phyloP scores from a whole-genome alignment of 805 yeast genomes.

The Saturnispora saitoi region DNA sequence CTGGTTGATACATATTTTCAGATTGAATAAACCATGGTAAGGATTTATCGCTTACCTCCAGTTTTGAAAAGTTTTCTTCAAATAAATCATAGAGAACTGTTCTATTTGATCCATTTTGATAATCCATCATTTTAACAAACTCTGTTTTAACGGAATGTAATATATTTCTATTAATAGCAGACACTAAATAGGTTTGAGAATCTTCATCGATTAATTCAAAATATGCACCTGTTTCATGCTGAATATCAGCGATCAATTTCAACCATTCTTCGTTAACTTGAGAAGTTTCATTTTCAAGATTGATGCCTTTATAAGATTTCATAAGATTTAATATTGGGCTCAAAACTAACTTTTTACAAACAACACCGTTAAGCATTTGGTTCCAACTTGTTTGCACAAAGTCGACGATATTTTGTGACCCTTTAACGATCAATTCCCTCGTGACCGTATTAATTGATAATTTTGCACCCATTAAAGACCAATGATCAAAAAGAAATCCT shows the following conservation, averaged over 20 bases:
- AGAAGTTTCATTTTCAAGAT: neutral
- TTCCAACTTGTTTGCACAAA: conserved; percentile 30
- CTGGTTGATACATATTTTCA: conserved; percentile 18
- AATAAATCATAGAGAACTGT: conserved; percentile 8
- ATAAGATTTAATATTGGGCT: conserved; percentile 19
- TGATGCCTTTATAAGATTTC: conserved; percentile 3
- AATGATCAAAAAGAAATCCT: conserved; percentile 27
- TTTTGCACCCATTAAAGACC: conserved; percentile 30
- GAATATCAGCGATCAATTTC: conserved; percentile 13
- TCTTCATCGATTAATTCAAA: conserved; percentile 22
- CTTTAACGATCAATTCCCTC: conserved; percentile 23
- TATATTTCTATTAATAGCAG: conserved; percentile 22
- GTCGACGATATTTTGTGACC: conserved; percentile 21
- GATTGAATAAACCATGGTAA: conserved; percentile 26
- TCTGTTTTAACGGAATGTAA: conserved; percentile 22
- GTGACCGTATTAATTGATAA: conserved; percentile 22
- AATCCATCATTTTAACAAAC: conserved; percentile 24
- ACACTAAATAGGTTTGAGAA: conserved; percentile 22
- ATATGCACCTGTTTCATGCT: conserved; percentile 25
- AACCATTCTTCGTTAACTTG: neutral
- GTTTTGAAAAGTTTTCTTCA: conserved; percentile 8
- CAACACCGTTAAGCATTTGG: conserved; percentile 23
- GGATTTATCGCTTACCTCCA: conserved; percentile 16
- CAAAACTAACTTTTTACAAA: conserved; percentile 15
- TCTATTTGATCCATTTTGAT: conserved; percentile 16